Evolutionary conservation across 495 filamentous ascomycete species (phyloP), one percentile per base, ranked within the genome.

Genomic region (Letharia columbiana): DNA sequence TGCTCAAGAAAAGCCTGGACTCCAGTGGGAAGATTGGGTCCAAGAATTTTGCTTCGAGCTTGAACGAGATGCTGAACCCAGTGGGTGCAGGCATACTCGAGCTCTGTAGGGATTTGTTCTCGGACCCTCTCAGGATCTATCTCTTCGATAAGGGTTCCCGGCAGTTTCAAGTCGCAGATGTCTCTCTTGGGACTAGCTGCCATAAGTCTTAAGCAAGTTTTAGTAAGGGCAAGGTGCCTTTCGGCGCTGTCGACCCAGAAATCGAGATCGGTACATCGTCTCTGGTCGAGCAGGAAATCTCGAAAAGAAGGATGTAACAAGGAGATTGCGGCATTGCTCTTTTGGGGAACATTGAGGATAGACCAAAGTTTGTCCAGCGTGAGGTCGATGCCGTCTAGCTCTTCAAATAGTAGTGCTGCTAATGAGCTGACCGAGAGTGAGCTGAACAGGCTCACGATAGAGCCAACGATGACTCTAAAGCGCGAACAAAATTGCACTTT

Each of bases 221-320:
- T 44, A 28, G 69, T 71, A 54, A 82, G 63, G 35, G 23, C 68
- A 31, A 67, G 15, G 61, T 82, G 74, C 1, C 69, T 64, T 60
- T 70, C 37, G 61, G 66, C 69, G 67, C 78, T 72, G 59, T 80
- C 68, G 28, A 81, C 67, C 70, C 71, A 76, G 67, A 80, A 79
- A 13, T 39, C 31, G 39, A 41, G 58, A 62, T 73, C 68, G 3
- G 49, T 42, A 59, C 74, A 70, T 58, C 68, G 69, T 8, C 70
- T 61, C 44, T 66, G 52, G 66, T 79, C 72, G 44, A 82, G 50
- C 8, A 84, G 75, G 66, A 78, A 83, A 66, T 83, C 81, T 37
- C 78, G 78, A 66, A 84, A 80, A 17, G 80, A 82, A 12, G 72
- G 73, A 62, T 84, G 79, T 40, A 76, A 74, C 6, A 28, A 10